Base-by-base conservation (phyloP, 2,329 filamentous ascomycete species). In the Pezicula radicicola region DNA sequence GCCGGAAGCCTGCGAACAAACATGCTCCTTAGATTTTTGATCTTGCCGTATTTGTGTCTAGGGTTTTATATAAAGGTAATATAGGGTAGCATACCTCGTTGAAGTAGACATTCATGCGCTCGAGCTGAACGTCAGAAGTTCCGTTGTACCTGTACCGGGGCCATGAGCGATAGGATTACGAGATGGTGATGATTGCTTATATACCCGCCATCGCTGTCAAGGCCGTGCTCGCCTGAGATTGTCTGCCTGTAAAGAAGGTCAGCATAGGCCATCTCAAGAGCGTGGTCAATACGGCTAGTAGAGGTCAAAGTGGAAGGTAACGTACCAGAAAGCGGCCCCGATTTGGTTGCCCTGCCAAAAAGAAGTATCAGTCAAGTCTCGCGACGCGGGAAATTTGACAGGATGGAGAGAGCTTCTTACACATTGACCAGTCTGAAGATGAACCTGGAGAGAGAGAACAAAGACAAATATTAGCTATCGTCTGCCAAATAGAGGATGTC, bases 101-200 rank as follows among this genome's bases (percentile, higher is more conserved):
- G 88, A 97, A 97, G 85, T 97, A 97, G 75, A 97, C 93, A 76
- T 92, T 99, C 92, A 99, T 96, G 71, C 94, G 92, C 89, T 99
- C 94, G 66, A 97, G 87, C 84, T 99, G 94, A 73, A 97, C 91
- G 77, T 97, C 94, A 42, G 93, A 97, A 66, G 90, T 92, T 72
- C 94, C 94, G 76, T 95, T 95, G 87, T 97, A 97, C 67, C 89
- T 94, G 66, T 52, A 54, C 33, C 16, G 37, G 52, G 68, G 57
- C 58, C 45, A 57, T 67, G 61, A n/a, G n/a, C n/a, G n/a, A 70
- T n/a, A n/a, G n/a, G n/a, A n/a, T n/a, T n/a, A n/a, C n/a, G n/a
- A n/a, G n/a, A n/a, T n/a, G n/a, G n/a, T n/a, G n/a, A n/a, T n/a
- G n/a, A 63, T 61, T 39, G 59, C 54, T 44, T 39, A 87, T 88